Evolutionary conservation across 139 green algal genomes (phyloP).

Genomic region (Chlorokybus atmophyticus): DNA sequence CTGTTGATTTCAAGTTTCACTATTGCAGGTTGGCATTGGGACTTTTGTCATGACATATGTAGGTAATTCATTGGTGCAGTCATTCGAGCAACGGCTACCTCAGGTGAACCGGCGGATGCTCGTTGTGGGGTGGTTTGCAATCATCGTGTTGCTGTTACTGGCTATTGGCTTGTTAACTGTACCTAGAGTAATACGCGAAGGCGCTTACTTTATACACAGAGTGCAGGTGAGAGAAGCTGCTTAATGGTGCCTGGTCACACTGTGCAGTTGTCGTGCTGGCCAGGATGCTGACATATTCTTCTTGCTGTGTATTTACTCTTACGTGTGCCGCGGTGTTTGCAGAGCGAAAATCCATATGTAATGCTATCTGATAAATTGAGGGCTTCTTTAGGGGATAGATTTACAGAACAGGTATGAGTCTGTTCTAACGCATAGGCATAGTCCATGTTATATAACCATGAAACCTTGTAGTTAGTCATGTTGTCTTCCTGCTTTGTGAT

Average conservation of each 20-base stretch:
- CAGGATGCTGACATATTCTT: not conserved
- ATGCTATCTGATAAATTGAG: slow-evolving; percentile 13
- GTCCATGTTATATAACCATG: not conserved
- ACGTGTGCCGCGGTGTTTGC: no score
- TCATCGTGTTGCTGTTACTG: slow-evolving; percentile 3
- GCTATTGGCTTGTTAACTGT: slow-evolving; percentile 4
- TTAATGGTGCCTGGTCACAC: not conserved
- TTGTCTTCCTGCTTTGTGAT: not conserved
- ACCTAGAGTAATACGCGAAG: slow-evolving; percentile 5
- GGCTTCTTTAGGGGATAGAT: not conserved
- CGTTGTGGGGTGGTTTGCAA: slow-evolving; percentile 1
- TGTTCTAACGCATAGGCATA: not conserved
- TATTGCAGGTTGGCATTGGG: no score
- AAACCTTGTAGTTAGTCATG: not conserved
- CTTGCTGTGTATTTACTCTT: no score
- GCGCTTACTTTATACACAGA: slow-evolving; percentile 5
- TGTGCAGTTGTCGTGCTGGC: not conserved
- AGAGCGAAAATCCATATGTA: slow-evolving; percentile 10
- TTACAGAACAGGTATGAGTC: slow-evolving; percentile 6
- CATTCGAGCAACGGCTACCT: no score
- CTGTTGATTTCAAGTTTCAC: no score
- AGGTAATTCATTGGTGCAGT: no score
- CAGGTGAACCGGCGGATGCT: slow-evolving; percentile 2
- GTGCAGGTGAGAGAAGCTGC: slow-evolving; percentile 5
- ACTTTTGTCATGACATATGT: no score